Conservation (phyloP, 306 rosid species). For the Vigna angularis region DNA sequence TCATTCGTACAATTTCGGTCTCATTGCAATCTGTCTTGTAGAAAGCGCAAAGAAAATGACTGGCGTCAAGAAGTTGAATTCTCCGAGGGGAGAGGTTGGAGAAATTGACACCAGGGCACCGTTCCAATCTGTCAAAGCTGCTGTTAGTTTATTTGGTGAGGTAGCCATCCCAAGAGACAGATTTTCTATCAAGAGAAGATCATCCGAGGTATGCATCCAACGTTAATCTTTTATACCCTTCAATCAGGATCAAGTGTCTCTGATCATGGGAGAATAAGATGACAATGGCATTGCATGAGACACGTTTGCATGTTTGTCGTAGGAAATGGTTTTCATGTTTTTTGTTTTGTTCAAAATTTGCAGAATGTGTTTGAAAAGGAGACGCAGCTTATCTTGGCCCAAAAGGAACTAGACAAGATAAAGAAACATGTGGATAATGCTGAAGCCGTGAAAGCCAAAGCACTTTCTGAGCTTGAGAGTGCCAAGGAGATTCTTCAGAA, state of each 20-base stretch:
- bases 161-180: conserved; percentile 65
- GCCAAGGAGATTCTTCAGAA: conserved; percentile 62
- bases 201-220: conserved; percentile 63
- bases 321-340: conserved; percentile 22
- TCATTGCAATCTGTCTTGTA: conserved; percentile 38
- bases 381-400: conserved; percentile 75
- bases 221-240: background rate
- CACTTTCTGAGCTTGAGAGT: conserved; percentile 69
- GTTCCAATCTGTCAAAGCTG: conserved; percentile 95
- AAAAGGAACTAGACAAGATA: conserved; percentile 61
- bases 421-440: conserved; percentile 60
- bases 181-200: conserved; percentile 57
- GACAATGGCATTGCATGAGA: conserved; percentile 12
- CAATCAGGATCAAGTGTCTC: background rate
- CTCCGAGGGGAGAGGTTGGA: conserved; percentile 84
- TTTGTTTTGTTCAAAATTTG: conserved; percentile 23
- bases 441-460: conserved; percentile 55
- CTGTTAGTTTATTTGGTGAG: conserved; percentile 87
- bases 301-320: conserved; percentile 27
- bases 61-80: conserved; percentile 39
- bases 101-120: conserved; percentile 93
- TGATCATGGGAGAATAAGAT: background rate
- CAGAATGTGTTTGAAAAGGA: conserved; percentile 77
- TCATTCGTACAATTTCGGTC: conserved; percentile 11
- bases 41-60: conserved; percentile 55